Evolutionary conservation across 345 rosid species (phyloP).

Genomic region (Dovyalis caffra): DNA sequence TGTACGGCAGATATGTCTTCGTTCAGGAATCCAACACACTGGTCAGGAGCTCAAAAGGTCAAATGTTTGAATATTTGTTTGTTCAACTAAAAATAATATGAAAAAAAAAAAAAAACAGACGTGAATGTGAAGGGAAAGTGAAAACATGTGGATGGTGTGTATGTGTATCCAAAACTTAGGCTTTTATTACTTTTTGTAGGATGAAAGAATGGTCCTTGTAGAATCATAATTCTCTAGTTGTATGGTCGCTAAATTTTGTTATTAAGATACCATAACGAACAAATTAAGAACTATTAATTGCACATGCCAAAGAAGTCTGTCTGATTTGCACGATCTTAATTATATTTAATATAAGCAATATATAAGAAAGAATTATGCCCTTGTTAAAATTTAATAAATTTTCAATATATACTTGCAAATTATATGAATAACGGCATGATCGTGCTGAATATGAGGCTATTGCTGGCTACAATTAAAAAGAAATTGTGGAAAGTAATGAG

Average conservation of each 20-base stretch:
- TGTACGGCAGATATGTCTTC: background rate
- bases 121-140: background rate
- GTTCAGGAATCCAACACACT: background rate
- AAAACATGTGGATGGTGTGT: background rate
- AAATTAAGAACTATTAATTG: background rate
- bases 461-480: no score
- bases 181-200: background rate
- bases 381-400: no score
- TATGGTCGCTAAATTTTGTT: background rate
- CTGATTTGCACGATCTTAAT: background rate
- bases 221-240: background rate
- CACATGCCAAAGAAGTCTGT: background rate
- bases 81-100: slow-evolving; percentile 8
- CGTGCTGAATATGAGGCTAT: no score
- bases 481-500: background rate
- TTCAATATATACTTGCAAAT: no score
- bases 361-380: no score
- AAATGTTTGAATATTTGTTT: slow-evolving; percentile 20
- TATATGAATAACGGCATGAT: no score
- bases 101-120: background rate
- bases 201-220: background rate
- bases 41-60: slow-evolving; percentile 15
- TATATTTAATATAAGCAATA: background rate
- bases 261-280: background rate
- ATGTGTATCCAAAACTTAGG: background rate